Conservation (phyloP, 2,329 filamentous ascomycete species). For the Ceratocystis colombiana region DNA sequence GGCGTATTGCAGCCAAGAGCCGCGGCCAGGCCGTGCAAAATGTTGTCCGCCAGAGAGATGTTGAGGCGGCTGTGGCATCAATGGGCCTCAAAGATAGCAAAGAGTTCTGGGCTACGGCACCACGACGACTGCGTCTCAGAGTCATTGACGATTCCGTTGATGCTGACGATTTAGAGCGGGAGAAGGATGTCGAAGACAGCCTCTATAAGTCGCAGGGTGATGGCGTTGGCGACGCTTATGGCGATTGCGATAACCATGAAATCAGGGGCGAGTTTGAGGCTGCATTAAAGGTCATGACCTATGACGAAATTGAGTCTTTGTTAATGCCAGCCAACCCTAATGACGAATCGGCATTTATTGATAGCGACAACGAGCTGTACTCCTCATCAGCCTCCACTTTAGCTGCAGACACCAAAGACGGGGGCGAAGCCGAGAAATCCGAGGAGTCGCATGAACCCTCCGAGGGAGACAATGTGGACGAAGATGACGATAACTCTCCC, state of each 20-base stretch:
- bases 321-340: conserved; percentile 28
- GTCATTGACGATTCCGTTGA: conserved; percentile 35
- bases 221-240: conserved; percentile 17
- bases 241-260: not conserved
- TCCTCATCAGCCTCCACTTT: not conserved
- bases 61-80: conserved; percentile 41
- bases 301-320: conserved; percentile 38
- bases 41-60: conserved; percentile 34
- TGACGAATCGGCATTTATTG: not conserved
- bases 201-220: conserved; percentile 28
- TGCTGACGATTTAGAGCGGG: conserved; percentile 25
- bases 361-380: not conserved
- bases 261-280: conserved; percentile 24
- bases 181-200: conserved; percentile 20
- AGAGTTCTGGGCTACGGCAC: conserved; percentile 40
- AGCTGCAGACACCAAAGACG: not conserved
- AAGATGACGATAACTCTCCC: not conserved
- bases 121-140: conserved; percentile 42
- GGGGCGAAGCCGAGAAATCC: not conserved
- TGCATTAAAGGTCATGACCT: conserved; percentile 33
- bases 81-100: conserved; percentile 32
- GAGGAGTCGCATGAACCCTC: not conserved
- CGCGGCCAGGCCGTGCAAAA: conserved; percentile 30
- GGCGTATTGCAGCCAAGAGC: conserved; percentile 49
- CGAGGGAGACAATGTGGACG: not conserved